Conservation (phyloP, 176 grass and related monocot genomes). For the Rhynchospora tenuis region DNA sequence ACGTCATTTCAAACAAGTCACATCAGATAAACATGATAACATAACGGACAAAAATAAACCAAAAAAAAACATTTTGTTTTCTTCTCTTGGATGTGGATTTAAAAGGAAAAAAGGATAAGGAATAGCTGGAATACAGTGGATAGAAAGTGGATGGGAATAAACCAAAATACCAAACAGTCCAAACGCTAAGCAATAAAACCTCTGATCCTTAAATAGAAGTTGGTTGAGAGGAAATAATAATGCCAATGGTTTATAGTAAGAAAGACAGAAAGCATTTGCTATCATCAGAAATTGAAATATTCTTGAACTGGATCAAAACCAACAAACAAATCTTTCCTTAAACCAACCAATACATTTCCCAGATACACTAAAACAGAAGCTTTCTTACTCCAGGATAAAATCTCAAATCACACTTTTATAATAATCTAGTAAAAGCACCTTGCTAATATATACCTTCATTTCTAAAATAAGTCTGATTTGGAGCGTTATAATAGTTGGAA, state of each 20-base stretch:
- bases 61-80: not conserved
- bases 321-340: not conserved
- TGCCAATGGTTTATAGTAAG: constrained; percentile 6
- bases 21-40: not conserved
- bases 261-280: constrained; percentile 18
- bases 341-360: constrained; percentile 3
- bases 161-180: constrained; percentile 29
- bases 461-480: constrained; percentile 29
- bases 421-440: constrained; percentile 29
- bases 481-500: constrained; percentile 50
- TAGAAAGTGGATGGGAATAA: not conserved
- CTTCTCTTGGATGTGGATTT: not conserved
- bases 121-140: not conserved
- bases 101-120: constrained; percentile 1
- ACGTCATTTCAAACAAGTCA: not conserved
- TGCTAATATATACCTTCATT: constrained; percentile 25
- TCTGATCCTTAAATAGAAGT: constrained; percentile 13
- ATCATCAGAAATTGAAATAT: constrained; percentile 6
- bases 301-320: constrained; percentile 14
- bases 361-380: not conserved
- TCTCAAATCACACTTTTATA: not conserved
- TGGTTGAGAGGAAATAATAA: constrained; percentile 15
- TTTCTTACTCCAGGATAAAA: constrained; percentile 1
- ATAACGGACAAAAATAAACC: not conserved
- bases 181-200: constrained; percentile 21